phyloP scores from a whole-genome alignment of 768 basidiomycete genomes.

The Amanita rubescens region DNA sequence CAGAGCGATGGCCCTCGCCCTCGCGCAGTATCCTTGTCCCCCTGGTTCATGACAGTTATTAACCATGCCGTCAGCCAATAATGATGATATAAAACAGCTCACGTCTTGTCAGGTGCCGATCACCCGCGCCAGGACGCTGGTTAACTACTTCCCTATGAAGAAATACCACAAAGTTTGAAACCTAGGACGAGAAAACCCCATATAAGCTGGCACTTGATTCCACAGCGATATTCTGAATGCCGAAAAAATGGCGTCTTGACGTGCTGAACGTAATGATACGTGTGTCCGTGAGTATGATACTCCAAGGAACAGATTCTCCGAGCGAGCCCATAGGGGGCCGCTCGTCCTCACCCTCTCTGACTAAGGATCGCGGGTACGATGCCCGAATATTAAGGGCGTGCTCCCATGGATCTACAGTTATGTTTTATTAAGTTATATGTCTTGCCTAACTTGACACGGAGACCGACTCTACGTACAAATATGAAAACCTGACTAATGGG shows the following conservation, averaged over 20 bases:
- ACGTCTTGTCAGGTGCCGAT: neutral
- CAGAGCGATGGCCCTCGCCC: no score
- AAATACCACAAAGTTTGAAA: neutral
- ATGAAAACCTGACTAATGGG: neutral
- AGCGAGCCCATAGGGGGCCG: neutral
- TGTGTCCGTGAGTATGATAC: neutral
- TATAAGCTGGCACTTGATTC: neutral
- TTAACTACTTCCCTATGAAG: neutral
- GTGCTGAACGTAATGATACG: neutral
- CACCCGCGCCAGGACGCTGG: neutral
- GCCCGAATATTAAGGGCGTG: no score
- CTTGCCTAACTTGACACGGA: neutral
- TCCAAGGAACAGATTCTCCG: neutral
- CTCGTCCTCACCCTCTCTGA: neutral
- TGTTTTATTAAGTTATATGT: neutral
- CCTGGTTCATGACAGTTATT: no score
- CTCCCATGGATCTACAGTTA: neutral
- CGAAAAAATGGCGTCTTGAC: neutral
- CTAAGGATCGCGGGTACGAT: neutral
- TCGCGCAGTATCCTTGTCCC: no score
- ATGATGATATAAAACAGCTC: neutral
- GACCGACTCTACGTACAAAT: neutral
- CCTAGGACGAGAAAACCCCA: neutral
- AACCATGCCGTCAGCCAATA: neutral
- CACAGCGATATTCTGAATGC: neutral